Evolutionary conservation across 2,329 filamentous ascomycete species (phyloP).

Genomic region (Microcyclospora tardicrescens): DNA sequence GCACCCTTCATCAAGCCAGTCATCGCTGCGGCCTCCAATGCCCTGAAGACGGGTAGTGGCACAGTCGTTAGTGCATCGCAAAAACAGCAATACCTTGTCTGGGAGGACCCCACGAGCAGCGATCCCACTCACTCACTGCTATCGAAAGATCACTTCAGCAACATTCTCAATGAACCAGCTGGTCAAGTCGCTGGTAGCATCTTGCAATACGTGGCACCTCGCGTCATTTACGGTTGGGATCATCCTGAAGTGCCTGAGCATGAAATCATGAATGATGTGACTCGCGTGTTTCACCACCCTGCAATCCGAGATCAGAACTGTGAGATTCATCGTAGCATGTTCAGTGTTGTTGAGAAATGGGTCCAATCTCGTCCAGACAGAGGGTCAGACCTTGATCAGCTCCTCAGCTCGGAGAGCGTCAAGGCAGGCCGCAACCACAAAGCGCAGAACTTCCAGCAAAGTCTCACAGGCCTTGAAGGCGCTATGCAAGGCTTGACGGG

Average conservation of each 20-base stretch:
- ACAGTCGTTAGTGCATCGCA: conserved; percentile 45
- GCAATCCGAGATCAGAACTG: conserved; percentile 60
- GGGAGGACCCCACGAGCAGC: conserved; percentile 33
- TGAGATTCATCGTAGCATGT: conserved; percentile 83
- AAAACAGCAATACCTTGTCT: conserved; percentile 39
- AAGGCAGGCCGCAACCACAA: conserved; percentile 67
- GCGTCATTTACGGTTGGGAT: conserved; percentile 86
- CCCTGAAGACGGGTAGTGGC: conserved; percentile 74
- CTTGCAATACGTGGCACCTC: conserved; percentile 75
- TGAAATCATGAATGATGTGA: conserved; percentile 69
- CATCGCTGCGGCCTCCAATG: conserved; percentile 73
- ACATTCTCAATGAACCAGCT: conserved; percentile 37
- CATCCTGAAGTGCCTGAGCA: conserved; percentile 70
- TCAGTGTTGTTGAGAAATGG: conserved; percentile 72
- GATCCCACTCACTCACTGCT: conserved; percentile 41
- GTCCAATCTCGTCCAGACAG: conserved; percentile 55
- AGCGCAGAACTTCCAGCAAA: conserved; percentile 15
- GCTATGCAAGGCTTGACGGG: conserved; percentile 8
- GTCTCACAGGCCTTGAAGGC: conserved; percentile 13
- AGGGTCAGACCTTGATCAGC: conserved; percentile 52
- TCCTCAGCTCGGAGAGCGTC: conserved; percentile 77
- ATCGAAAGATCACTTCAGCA: conserved; percentile 40
- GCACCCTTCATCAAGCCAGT: conserved; percentile 87
- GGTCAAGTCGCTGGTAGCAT: conserved; percentile 42
- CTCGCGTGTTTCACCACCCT: conserved; percentile 82